Percentiles rank a stretch among this genome's conserved stretches.
Evolutionary conservation across 2,329 filamentous ascomycete species (phyloP).

Genomic region (Nemania bipapillata): DNA sequence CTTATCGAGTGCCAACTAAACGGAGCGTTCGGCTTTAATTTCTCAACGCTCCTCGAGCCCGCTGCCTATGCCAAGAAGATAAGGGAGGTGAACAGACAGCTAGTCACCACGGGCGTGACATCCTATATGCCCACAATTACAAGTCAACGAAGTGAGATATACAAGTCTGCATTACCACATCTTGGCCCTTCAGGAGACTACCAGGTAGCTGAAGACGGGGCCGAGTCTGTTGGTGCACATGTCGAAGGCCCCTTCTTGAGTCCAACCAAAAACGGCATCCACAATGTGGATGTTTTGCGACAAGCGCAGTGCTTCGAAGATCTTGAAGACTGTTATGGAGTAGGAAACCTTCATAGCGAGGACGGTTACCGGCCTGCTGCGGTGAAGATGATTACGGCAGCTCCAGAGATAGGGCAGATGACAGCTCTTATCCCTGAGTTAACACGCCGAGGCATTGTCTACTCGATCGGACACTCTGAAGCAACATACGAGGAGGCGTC

Average conservation of each 20-base stretch:
- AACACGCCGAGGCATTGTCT: conserved; percentile 73
- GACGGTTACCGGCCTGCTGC: conserved; percentile 54
- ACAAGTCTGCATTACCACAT: conserved; percentile 81
- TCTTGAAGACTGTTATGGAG: conserved; percentile 77
- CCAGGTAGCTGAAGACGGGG: conserved; percentile 73
- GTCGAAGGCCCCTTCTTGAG: conserved; percentile 90
- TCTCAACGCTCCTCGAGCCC: conserved; percentile 78
- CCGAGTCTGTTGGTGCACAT: conserved; percentile 89
- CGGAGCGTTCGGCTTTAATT: conserved; percentile 92
- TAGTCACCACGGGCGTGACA: conserved; percentile 84
- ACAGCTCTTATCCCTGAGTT: conserved; percentile 74
- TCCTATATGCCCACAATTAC: conserved; percentile 88
- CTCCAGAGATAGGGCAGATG: conserved; percentile 82
- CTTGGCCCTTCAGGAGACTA: conserved; percentile 75
- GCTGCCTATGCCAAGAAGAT: conserved; percentile 77
- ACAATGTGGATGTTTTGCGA: conserved; percentile 77
- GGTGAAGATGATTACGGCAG: conserved; percentile 85
- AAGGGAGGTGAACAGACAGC: conserved; percentile 73
- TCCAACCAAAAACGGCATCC: conserved; percentile 85
- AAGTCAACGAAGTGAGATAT: conserved; percentile 82
- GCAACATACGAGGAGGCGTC: conserved; percentile 86
- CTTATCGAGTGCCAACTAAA: conserved; percentile 94
- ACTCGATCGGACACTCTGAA: conserved; percentile 86
- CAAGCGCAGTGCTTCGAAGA: conserved; percentile 72
- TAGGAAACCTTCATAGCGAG: conserved; percentile 67